Percentiles rank a stretch among this genome's conserved stretches.
Conservation (phyloP, 2,329 filamentous ascomycete species). For the Aspergillus sp. region DNA sequence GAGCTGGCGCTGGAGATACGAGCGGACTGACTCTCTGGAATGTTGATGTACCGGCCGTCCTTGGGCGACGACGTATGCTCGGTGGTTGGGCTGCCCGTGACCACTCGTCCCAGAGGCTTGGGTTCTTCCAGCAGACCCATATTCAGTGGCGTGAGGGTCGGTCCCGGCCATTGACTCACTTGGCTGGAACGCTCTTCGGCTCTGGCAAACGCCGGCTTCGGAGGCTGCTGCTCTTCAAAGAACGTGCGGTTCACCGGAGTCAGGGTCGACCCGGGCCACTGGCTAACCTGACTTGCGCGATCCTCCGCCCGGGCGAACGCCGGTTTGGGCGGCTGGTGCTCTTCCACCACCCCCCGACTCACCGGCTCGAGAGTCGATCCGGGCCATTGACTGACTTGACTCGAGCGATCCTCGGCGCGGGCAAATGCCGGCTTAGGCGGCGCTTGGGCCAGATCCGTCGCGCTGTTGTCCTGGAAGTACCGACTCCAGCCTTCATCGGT, state of each 20-base stretch:
- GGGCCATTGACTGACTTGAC: conserved; percentile 43
- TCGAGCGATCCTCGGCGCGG: conserved; percentile 38
- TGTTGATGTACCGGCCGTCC: conserved; percentile 30
- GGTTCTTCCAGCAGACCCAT: conserved; percentile 39
- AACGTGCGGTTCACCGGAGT: neutral
- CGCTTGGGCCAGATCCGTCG: conserved; percentile 21
- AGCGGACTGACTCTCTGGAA: conserved; percentile 42
- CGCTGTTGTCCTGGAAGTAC: conserved; percentile 45
- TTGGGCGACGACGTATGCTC: conserved; percentile 30
- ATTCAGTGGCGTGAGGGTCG: conserved; percentile 34
- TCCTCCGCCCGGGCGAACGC: conserved; percentile 36
- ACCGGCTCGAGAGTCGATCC: conserved; percentile 35
- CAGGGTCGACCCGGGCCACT: conserved; percentile 41
- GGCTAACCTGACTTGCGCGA: conserved; percentile 37
- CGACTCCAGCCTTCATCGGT: conserved; percentile 51
- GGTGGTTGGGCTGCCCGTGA: conserved; percentile 45
- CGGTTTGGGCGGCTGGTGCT: neutral
- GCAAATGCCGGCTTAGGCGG: neutral
- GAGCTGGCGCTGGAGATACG: conserved; percentile 46
- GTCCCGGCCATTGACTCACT: conserved; percentile 42
- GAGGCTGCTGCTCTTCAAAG: conserved; percentile 15
- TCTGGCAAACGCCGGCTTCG: conserved; percentile 25
- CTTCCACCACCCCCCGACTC: conserved; percentile 33
- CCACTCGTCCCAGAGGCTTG: conserved; percentile 40
- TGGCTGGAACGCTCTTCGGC: conserved; percentile 40